Evolutionary conservation across 805 yeast species (phyloP), one percentile per base, ranked within the genome.

Genomic region (Myxozyma lipomycoides): DNA sequence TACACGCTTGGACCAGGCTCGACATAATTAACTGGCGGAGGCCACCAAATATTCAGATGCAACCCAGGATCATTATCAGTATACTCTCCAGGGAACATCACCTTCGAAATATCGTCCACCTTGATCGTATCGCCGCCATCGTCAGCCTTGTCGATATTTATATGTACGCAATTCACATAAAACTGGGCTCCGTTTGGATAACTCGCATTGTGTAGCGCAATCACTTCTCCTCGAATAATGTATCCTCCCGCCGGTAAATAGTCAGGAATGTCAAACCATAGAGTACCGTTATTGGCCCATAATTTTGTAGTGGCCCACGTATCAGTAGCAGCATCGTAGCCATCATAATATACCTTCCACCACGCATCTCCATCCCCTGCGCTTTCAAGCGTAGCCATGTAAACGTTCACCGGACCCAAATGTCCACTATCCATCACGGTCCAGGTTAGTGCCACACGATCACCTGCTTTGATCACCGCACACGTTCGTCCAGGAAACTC

Each of bases 331-430:
- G 40, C 40, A 26, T 34, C 22, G 32, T 43, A 43, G 15, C 40
- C 46, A 23, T 43, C 40, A 22, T 43, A 43, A 32, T 43, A 43
- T 21, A 43, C 19, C 40, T 43, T 43, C 46, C 46, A 43, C 46
- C 46, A 43, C 24, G 46, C 46, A 5, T 34, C 21, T 19, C 40
- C 46, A 6, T 43, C 40, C 18, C 46, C 46, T 23, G 17, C 17
- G 28, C 35, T 32, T 23, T n/a, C 40, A 24, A 22, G 7, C 39
- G 18, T 15, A 25, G 46, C 46, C 40, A 43, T 43, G 22, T 43
- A 43, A 19, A 43, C 46, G 21, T 19, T 15, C 39, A 43, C 39
- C 15, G 24, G 24, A 2, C 46, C 46, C n/a, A 43, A 23, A 18
- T 43, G 46, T 1, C 46, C 21, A n/a, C 28, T 12, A 18, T 43